Evolutionary conservation across 2,329 filamentous ascomycete species (phyloP).

Genomic region (Aspergillus versicolor): DNA sequence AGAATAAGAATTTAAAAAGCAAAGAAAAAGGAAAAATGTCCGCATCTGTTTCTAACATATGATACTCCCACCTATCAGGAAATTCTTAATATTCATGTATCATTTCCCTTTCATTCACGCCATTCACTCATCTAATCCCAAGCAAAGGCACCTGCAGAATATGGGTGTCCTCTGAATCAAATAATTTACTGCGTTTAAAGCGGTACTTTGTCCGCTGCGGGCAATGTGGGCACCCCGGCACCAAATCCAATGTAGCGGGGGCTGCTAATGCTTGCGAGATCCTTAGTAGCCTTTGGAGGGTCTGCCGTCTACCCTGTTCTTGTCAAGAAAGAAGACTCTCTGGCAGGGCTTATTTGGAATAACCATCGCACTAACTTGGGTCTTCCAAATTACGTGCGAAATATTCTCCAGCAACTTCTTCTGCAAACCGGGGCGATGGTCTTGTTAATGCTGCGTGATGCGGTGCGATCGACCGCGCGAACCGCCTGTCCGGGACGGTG

Average conservation of each 20-base stretch:
- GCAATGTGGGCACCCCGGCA: too few relatives aligned
- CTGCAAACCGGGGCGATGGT: neutral
- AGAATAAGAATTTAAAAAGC: neutral
- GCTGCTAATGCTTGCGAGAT: constrained; percentile 2
- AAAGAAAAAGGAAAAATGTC: neutral
- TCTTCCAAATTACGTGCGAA: neutral
- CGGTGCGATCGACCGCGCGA: constrained; percentile 13
- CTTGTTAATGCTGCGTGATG: neutral
- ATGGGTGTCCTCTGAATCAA: neutral
- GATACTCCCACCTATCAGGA: neutral
- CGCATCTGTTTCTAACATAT: neutral
- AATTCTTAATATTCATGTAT: neutral
- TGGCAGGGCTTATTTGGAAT: constrained; percentile 8
- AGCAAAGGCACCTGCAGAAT: neutral
- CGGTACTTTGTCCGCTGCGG: neutral
- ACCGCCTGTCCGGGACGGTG: constrained; percentile 10
- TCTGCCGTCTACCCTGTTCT: neutral
- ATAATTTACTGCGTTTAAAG: neutral
- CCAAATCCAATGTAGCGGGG: neutral
- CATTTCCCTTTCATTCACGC: neutral
- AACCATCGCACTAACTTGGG: neutral
- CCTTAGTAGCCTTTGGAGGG: neutral
- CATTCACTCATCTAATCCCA: neutral
- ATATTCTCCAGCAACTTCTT: neutral
- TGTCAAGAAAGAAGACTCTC: constrained; percentile 14